phyloP scores from a whole-genome alignment of 768 basidiomycete genomes.

The Amanita subjunquillea region DNA sequence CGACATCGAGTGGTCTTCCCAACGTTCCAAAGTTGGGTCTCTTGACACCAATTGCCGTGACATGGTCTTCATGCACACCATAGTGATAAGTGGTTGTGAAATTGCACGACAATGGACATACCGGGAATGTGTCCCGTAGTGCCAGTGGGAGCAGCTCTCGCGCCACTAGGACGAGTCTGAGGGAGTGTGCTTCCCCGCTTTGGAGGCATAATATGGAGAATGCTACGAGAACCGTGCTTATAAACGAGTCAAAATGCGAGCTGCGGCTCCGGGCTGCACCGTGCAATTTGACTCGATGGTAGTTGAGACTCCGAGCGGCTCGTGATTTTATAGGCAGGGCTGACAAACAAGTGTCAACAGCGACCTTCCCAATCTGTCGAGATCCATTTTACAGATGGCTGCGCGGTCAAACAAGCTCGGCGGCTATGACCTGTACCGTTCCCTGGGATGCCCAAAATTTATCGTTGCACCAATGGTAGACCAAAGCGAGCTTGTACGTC shows the following conservation, averaged over 20 bases:
- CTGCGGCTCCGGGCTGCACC: no score
- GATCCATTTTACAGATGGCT: neutral
- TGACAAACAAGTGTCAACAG: neutral
- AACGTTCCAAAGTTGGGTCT: slow-evolving; percentile 42
- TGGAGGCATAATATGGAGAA: neutral
- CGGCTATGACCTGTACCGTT: slow-evolving; percentile 79
- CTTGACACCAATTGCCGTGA: slow-evolving; percentile 49
- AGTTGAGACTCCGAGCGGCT: no score
- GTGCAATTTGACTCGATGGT: no score
- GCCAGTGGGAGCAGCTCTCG: neutral
- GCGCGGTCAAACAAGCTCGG: slow-evolving; percentile 32
- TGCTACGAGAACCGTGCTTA: no score
- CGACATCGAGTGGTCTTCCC: slow-evolving; percentile 29
- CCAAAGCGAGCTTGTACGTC: slow-evolving; percentile 85
- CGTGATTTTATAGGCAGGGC: no score
- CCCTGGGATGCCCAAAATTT: slow-evolving; percentile 78
- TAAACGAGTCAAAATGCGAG: no score
- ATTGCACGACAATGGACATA: neutral
- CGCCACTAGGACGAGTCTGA: neutral
- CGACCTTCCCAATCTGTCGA: neutral
- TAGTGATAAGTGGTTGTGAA: neutral
- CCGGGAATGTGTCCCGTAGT: neutral
- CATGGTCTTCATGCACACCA: slow-evolving; percentile 13
- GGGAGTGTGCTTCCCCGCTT: neutral
- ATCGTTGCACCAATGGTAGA: slow-evolving; percentile 99